Conservation (phyloP, 495 filamentous ascomycete species). For the Talaromyces ruber region DNA sequence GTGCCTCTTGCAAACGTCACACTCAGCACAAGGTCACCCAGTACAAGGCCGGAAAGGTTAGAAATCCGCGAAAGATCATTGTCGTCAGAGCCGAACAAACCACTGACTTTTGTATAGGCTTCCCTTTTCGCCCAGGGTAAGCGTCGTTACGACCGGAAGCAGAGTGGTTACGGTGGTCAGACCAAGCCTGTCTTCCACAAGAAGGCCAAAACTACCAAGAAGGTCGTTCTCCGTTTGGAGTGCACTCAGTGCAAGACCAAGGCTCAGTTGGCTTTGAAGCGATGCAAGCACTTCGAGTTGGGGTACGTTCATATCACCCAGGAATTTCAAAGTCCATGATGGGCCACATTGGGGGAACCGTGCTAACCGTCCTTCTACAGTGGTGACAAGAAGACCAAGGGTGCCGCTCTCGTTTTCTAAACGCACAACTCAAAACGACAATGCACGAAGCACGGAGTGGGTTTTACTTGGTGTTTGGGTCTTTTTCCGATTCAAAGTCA, state of each 20-base stretch:
- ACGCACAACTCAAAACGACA: constrained; percentile 7
- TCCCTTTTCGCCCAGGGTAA: constrained; percentile 97
- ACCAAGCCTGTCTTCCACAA: constrained; percentile 99
- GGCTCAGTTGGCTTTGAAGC: constrained; percentile 95
- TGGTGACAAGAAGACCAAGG: constrained; percentile 99
- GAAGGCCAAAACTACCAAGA: constrained; percentile 99
- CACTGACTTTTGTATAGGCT: constrained; percentile 48
- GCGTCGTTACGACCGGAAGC: constrained; percentile 99
- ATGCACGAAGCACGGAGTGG: constrained; percentile 4
- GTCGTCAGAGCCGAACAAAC: neutral
- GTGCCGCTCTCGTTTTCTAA: constrained; percentile 98
- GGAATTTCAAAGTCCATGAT: neutral
- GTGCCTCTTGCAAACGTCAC: constrained; percentile 91
- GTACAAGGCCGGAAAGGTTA: constrained; percentile 92
- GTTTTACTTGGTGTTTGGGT: constrained; percentile 5
- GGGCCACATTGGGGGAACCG: neutral
- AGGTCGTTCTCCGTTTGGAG: constrained; percentile 96
- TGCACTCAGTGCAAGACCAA: constrained; percentile 97
- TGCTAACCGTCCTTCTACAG: constrained; percentile 41
- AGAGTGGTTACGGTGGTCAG: constrained; percentile 98
- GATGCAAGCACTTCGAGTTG: constrained; percentile 99
- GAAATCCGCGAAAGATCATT: constrained; percentile 2
- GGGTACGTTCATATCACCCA: constrained; percentile 57
- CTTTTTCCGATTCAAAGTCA: constrained; percentile 2
- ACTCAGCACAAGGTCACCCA: constrained; percentile 90